Evolutionary conservation across 352 stramenopile species (phyloP).

Genomic region (Globisporangium cystogenes): DNA sequence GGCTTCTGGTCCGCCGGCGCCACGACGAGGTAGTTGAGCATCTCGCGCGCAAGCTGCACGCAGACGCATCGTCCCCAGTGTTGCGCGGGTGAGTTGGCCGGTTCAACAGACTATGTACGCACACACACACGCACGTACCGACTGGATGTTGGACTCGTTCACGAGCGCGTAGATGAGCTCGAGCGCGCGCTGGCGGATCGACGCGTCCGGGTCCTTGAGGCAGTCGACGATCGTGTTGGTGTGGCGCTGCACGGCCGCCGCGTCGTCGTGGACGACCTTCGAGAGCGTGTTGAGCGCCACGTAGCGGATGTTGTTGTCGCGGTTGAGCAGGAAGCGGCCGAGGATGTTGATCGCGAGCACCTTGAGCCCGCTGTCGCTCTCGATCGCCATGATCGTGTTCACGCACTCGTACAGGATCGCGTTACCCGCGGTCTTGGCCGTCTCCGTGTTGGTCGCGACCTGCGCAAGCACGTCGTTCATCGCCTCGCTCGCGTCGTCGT

Average conservation of each 20-base stretch:
- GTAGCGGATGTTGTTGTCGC: conserved; percentile 99
- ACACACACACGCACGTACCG: conserved; percentile 21
- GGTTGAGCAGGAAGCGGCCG: conserved; percentile 97
- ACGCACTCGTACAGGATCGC: conserved; percentile 99
- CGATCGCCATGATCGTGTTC: conserved; percentile 98
- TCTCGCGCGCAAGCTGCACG: conserved; percentile 91
- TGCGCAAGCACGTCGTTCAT: conserved; percentile 98
- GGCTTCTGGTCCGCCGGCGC: conserved; percentile 94
- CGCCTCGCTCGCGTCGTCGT: conserved; percentile 90
- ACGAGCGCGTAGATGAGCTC: conserved; percentile 99
- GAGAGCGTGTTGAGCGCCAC: conserved; percentile 98
- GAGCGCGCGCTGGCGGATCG: conserved; percentile 97
- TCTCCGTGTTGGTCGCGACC: conserved; percentile 99
- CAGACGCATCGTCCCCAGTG: neutral
- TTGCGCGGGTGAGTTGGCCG: neutral
- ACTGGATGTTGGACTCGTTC: conserved; percentile 95
- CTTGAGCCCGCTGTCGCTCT: conserved; percentile 95
- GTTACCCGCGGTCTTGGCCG: conserved; percentile 99
- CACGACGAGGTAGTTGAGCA: conserved; percentile 99
- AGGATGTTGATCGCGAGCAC: conserved; percentile 99
- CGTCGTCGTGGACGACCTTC: conserved; percentile 87
- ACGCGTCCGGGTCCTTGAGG: conserved; percentile 97
- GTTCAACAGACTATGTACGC: neutral
- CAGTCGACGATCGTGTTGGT: conserved; percentile 95
- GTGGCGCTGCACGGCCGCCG: conserved; percentile 96